A percentile compares a stretch with the other conserved stretches of the same genome.
phyloP scores from a whole-genome alignment of 1,284 basidiomycete species.

The Boletellus dicymbophilus region DNA sequence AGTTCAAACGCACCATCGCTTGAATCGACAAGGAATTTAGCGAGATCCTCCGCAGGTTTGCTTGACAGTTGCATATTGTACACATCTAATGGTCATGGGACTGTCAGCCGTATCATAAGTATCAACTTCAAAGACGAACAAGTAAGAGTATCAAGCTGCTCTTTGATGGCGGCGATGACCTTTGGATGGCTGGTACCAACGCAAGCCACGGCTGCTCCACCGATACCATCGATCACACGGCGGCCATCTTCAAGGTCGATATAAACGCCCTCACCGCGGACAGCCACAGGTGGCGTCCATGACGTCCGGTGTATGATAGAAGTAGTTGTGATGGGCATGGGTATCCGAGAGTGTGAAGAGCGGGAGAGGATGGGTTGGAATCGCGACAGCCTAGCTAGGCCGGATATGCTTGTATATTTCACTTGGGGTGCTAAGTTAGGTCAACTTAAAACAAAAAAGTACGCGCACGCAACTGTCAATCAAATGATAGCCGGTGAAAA shows the following conservation, averaged over 20 bases:
- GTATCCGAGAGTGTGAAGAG: background rate
- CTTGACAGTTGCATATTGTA: conserved; percentile 82
- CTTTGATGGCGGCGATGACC: conserved; percentile 70
- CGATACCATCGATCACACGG: conserved; percentile 71
- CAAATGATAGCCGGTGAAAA: no score
- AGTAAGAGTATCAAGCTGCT: conserved; percentile 74
- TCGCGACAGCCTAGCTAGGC: no score
- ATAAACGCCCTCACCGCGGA: conserved; percentile 67
- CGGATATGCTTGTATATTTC: background rate
- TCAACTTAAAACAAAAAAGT: no score
- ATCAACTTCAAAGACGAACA: conserved; percentile 50
- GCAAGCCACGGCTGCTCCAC: conserved; percentile 83
- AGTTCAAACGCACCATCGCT: conserved; percentile 75
- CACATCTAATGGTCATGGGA: conserved; percentile 53
- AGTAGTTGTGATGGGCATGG: conserved; percentile 25
- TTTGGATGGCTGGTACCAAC: conserved; percentile 75
- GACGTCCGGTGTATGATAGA: conserved; percentile 63
- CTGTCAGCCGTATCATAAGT: conserved; percentile 7
- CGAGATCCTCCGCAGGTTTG: conserved; percentile 76
- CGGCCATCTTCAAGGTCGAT: conserved; percentile 67
- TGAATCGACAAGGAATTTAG: conserved; percentile 56
- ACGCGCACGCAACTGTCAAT: no score
- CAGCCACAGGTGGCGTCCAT: conserved; percentile 69
- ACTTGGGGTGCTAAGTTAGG: no score
- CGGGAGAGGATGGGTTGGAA: background rate